Evolutionary conservation across 2,329 filamentous ascomycete species (phyloP).

Genomic region (Endoconidiophora polonica): DNA sequence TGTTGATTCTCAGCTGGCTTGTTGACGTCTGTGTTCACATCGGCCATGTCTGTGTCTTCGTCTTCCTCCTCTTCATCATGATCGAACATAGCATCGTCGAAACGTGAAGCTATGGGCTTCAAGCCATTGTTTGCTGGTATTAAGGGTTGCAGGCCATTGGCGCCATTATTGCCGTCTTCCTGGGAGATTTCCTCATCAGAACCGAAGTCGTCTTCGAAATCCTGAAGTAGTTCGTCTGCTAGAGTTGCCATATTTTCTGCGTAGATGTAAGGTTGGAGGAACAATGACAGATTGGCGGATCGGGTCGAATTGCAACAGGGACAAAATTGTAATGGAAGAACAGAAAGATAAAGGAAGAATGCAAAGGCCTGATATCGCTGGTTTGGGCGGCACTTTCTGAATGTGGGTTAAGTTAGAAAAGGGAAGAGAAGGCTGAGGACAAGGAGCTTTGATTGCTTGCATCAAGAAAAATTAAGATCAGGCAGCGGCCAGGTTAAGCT

Average conservation of each 20-base stretch:
- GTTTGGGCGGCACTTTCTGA: too few relatives aligned
- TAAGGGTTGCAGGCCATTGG: slow-evolving; percentile 17
- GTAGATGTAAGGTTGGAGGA: not conserved
- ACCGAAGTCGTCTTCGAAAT: slow-evolving; percentile 54
- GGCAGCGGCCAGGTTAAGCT: not conserved
- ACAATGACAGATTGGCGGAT: not conserved
- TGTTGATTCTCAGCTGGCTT: slow-evolving; percentile 46
- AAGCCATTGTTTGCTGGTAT: slow-evolving; percentile 1
- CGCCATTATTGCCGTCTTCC: slow-evolving; percentile 28
- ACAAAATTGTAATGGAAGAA: not conserved
- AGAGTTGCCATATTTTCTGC: slow-evolving; percentile 58
- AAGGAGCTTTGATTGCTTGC: slow-evolving; percentile 6
- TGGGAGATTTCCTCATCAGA: slow-evolving; percentile 43
- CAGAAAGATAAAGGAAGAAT: not conserved
- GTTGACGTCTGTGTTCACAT: slow-evolving; percentile 24
- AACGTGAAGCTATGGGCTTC: slow-evolving; percentile 22
- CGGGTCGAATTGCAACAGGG: not conserved
- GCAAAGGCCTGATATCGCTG: too few relatives aligned
- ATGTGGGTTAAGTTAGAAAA: not conserved
- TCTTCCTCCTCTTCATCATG: slow-evolving; percentile 39
- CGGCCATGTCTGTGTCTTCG: slow-evolving; percentile 42
- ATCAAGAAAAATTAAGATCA: slow-evolving; percentile 3
- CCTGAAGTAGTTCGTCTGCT: slow-evolving; percentile 81
- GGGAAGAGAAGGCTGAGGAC: slow-evolving; percentile 4
- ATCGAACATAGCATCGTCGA: slow-evolving; percentile 37